Evolutionary conservation across 2,329 filamentous ascomycete species (phyloP).

Genomic region (Dactylellina haptotyla): DNA sequence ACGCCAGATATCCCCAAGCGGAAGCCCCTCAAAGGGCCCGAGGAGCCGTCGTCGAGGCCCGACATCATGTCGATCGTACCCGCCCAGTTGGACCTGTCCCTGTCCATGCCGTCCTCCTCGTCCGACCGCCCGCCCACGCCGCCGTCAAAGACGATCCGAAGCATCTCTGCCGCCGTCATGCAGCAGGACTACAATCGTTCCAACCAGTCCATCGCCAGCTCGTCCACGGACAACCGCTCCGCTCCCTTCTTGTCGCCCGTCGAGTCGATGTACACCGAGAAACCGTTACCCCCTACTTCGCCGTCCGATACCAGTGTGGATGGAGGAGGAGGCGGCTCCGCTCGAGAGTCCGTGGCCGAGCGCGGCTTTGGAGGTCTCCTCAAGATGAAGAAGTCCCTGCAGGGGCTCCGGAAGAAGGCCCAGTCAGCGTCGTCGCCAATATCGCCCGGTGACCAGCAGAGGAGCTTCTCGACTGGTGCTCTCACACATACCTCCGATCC

Average conservation of each 20-base stretch:
- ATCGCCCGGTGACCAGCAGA: constrained; percentile 41
- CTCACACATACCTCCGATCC: constrained; percentile 15
- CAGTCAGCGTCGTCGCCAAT: constrained; percentile 41
- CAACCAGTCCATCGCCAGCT: constrained; percentile 29
- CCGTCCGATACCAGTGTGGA: constrained; percentile 29
- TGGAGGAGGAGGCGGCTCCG: too few species aligned
- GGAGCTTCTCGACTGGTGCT: constrained; percentile 43
- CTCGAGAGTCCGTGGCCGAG: constrained; percentile 36
- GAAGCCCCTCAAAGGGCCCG: constrained; percentile 42
- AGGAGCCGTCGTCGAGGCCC: constrained; percentile 12
- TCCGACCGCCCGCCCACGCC: constrained; percentile 46
- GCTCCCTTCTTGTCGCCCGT: constrained; percentile 8
- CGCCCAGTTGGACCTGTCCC: constrained; percentile 1
- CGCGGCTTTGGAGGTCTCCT: constrained; percentile 48
- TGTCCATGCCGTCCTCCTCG: constrained; percentile 39
- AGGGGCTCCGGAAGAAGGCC: constrained; percentile 48
- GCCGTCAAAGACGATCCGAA: constrained; percentile 34
- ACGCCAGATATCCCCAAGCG: constrained; percentile 47
- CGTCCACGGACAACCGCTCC: constrained; percentile 24
- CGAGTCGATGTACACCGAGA: constrained; percentile 30
- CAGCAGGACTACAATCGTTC: constrained; percentile 40
- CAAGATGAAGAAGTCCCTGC: constrained; percentile 53
- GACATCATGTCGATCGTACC: background rate
- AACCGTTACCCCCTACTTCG: constrained; percentile 34
- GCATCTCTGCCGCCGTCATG: constrained; percentile 8